These are phyloP conservation scores for Colletotrichum sublineola DNA, from an alignment of 2,329 filamentous ascomycete genomes.

Conservation along the genomic window DNA sequence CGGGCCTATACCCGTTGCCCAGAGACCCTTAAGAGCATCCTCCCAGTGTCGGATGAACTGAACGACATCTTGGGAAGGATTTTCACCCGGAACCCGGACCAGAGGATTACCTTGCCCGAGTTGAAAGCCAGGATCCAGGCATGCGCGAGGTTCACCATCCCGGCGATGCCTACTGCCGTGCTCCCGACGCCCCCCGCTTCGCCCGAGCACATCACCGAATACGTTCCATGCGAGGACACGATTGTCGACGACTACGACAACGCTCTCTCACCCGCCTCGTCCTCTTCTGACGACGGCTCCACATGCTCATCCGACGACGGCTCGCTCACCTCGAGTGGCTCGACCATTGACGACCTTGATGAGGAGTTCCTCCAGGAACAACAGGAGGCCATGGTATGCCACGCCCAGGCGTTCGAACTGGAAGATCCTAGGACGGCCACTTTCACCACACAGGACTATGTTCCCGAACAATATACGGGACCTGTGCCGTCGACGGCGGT, in stretches of 20 bases:
- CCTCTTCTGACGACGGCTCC: constrained; percentile 53
- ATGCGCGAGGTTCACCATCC: constrained; percentile 80
- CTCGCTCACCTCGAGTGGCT: constrained; percentile 67
- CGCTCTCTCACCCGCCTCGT: constrained; percentile 64
- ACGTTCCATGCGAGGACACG: constrained; percentile 63
- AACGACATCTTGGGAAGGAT: constrained; percentile 89
- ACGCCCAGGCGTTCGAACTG: constrained; percentile 59
- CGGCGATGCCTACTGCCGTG: constrained; percentile 50
- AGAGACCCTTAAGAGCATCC: constrained; percentile 91
- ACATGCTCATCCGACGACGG: constrained; percentile 66
- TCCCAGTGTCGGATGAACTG: constrained; percentile 90
- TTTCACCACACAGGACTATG: constrained; percentile 61
- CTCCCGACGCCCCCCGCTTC: constrained; percentile 58
- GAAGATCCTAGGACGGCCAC: constrained; percentile 59
- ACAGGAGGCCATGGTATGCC: constrained; percentile 57
- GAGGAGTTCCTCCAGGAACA: constrained; percentile 63
- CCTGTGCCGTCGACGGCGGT: constrained; percentile 49
- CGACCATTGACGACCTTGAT: constrained; percentile 65
- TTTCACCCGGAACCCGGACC: constrained; percentile 87
- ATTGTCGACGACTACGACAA: constrained; percentile 59
- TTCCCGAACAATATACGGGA: constrained; percentile 60
- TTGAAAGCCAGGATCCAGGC: constrained; percentile 81
- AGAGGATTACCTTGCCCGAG: constrained; percentile 85
- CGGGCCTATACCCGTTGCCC: constrained; percentile 87
- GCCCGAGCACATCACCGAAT: constrained; percentile 57